Conservation (phyloP, 192 early-diverging fungal species). For the Coemansia sp. region DNA sequence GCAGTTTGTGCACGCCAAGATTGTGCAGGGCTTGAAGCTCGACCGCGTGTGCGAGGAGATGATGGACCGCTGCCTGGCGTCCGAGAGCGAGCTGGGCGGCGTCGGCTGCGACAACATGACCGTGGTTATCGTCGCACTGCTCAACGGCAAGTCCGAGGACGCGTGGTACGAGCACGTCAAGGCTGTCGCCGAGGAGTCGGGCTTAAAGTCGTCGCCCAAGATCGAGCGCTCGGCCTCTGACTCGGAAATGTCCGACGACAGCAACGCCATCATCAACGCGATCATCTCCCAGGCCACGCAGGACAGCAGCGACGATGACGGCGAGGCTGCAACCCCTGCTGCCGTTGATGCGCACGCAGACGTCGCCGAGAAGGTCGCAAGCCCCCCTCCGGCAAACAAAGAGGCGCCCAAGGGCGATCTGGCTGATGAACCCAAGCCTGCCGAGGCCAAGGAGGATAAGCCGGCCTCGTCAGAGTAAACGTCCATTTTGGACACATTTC, state of each 20-base stretch:
- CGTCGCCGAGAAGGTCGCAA: background rate
- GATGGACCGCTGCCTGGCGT: constrained; percentile 91
- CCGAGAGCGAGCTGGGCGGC: constrained; percentile 82
- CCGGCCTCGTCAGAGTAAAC: background rate
- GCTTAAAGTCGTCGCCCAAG: constrained; percentile 43
- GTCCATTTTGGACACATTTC: background rate
- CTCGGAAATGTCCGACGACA: constrained; percentile 24
- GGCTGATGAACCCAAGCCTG: constrained; percentile 11
- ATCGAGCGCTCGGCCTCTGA: constrained; percentile 23
- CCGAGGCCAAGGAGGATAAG: constrained; percentile 10
- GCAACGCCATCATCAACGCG: constrained; percentile 28
- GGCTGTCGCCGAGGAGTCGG: constrained; percentile 42
- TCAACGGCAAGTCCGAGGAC: constrained; percentile 72
- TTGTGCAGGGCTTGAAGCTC: constrained; percentile 62
- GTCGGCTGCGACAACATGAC: constrained; percentile 99
- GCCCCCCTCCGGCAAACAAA: constrained; percentile 1
- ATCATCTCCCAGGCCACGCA: constrained; percentile 26
- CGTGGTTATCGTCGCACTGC: constrained; percentile 82
- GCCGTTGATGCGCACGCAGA: constrained; percentile 15
- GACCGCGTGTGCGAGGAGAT: constrained; percentile 78
- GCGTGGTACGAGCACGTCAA: constrained; percentile 69
- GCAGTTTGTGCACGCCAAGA: constrained; percentile 74
- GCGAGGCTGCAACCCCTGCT: too few relatives aligned
- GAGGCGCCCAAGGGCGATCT: constrained; percentile 1
- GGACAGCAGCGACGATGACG: constrained; percentile 16